phyloP scores from a whole-genome alignment of 192 early-diverging fungal species.

The Haplosporangium gracile region DNA sequence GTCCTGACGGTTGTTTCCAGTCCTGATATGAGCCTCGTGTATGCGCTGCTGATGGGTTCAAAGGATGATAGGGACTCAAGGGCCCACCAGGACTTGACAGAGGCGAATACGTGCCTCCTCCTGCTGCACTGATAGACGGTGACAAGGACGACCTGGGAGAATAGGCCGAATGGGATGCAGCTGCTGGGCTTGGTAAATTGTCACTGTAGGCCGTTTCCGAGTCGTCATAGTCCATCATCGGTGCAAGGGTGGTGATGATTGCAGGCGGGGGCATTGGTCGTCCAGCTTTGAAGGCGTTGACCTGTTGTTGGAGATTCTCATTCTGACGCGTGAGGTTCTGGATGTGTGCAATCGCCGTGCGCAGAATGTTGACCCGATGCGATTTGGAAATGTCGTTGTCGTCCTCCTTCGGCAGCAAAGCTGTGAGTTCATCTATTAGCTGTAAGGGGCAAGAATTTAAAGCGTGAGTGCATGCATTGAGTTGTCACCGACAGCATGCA shows the following conservation, averaged over 20 bases:
- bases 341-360: conserved; percentile 67
- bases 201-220: conserved; percentile 1
- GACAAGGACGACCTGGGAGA: not conserved
- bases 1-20: not conserved
- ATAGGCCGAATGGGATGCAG: not conserved
- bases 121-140: not conserved
- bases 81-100: conserved; percentile 11
- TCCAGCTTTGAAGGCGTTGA: conserved; percentile 20
- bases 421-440: conserved; percentile 62
- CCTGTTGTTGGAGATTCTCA: conserved; percentile 45
- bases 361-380: conserved; percentile 62
- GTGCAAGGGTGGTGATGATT: conserved; percentile 33
- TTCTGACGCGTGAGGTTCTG: conserved; percentile 72
- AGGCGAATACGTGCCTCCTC: not conserved
- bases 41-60: not conserved
- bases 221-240: conserved; percentile 11
- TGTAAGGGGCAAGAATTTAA: not conserved
- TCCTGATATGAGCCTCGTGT: not conserved
- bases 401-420: conserved; percentile 52
- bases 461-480: not conserved
- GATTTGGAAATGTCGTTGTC: conserved; percentile 53
- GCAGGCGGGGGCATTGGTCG: conserved; percentile 29
- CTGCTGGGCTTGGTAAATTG: not conserved
- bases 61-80: not conserved
- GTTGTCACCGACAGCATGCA: not conserved